Percentiles rank a stretch among this genome's conserved stretches.
Conservation (phyloP, 176 grass and related monocot species). For the Avena sativa region DNA sequence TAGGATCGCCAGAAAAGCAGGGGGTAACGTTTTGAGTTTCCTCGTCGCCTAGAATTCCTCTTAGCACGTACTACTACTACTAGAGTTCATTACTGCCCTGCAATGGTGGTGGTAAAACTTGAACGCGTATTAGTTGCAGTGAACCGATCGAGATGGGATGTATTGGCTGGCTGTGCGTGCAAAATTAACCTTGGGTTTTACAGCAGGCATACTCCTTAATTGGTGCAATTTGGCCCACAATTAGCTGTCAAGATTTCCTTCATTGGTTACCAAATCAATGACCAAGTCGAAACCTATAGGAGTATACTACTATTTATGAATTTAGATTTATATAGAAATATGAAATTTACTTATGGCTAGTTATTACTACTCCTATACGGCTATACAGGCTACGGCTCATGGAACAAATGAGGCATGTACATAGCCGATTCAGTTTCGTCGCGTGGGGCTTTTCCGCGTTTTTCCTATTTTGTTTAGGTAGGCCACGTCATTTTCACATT, state of each 20-base stretch:
- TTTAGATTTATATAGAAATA: too few species aligned
- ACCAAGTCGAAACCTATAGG: too few species aligned
- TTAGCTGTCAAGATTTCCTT: too few species aligned
- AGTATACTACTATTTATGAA: too few species aligned
- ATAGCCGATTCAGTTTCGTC: background rate
- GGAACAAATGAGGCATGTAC: background rate
- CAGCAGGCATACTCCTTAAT: too few species aligned
- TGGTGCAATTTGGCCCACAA: too few species aligned
- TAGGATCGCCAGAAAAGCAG: background rate
- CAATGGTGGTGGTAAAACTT: background rate
- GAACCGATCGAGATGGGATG: background rate
- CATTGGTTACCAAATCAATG: too few species aligned
- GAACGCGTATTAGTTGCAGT: background rate
- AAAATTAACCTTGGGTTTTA: too few species aligned
- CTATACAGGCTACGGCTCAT: too few species aligned
- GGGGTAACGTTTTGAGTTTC: background rate
- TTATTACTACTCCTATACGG: too few species aligned
- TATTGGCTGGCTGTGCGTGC: too few species aligned
- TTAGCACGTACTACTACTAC: background rate
- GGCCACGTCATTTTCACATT: background rate
- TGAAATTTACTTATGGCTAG: too few species aligned
- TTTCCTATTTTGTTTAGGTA: background rate
- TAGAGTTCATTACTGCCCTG: background rate
- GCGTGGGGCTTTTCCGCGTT: background rate
- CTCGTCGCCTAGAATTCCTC: background rate